A percentile compares a stretch with the other conserved stretches of the same genome.
Evolutionary conservation across 257 asterid genomes (phyloP).

Genomic region (Plantago major): DNA sequence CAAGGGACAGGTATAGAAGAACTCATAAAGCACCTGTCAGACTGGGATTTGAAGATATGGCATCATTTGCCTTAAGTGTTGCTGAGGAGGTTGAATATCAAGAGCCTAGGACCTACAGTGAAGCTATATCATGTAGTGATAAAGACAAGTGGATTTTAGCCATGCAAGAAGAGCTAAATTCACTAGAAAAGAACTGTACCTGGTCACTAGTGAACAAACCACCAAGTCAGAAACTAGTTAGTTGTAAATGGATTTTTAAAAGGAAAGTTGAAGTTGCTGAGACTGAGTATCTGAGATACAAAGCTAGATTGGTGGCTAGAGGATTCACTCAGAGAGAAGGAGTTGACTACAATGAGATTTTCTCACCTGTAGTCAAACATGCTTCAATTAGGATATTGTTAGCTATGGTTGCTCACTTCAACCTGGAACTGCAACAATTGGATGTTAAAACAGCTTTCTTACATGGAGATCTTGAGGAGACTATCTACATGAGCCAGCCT

Average conservation of each 20-base stretch:
- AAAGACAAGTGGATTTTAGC: not conserved
- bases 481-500: not conserved
- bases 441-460: not conserved
- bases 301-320: conserved; percentile 1
- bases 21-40: not conserved
- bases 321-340: conserved; percentile 4
- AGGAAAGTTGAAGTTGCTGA: not conserved
- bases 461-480: not conserved
- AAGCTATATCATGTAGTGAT: not conserved
- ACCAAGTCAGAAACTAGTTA: not conserved
- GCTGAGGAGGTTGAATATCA: not conserved
- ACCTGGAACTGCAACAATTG: not conserved
- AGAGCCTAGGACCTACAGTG: not conserved
- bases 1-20: not conserved
- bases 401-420: not conserved
- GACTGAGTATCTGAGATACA: not conserved
- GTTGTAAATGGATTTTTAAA: not conserved
- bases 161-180: not conserved
- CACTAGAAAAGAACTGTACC: not conserved
- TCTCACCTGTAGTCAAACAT: not conserved
- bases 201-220: not conserved
- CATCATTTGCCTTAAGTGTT: not conserved
- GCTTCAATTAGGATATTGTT: not conserved
- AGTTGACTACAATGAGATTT: conserved; percentile 2
- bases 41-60: not conserved